Evolutionary conservation across 441 rosid species (phyloP).

Genomic region (Corymbia citriodora): DNA sequence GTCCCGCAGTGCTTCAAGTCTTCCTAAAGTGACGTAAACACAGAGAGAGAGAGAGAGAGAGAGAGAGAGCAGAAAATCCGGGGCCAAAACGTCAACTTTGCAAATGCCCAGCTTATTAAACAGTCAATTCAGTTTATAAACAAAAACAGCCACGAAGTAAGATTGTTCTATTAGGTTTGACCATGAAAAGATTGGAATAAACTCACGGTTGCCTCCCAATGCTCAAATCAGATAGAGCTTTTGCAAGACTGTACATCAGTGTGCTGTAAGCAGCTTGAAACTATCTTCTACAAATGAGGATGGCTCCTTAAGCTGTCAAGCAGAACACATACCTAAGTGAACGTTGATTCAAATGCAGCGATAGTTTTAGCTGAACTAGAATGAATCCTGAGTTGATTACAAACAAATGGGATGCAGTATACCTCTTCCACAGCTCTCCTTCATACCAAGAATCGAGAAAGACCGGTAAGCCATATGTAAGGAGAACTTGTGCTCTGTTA

Average conservation of each 20-base stretch:
- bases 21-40: conserved; percentile 69
- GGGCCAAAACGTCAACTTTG: not conserved
- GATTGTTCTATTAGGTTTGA: not conserved
- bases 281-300: conserved; percentile 49
- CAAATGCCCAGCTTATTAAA: too few species aligned
- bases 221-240: conserved; percentile 69
- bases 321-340: conserved; percentile 7
- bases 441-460: conserved; percentile 75
- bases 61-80: too few species aligned
- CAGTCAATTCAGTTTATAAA: too few species aligned
- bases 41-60: not conserved
- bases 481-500: conserved; percentile 49
- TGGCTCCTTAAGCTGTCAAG: conserved; percentile 74
- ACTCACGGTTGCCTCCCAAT: conserved; percentile 85
- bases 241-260: conserved; percentile 58
- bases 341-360: not conserved
- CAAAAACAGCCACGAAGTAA: not conserved
- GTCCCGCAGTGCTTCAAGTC: conserved; percentile 53
- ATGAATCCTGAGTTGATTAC: not conserved
- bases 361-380: not conserved
- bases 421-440: conserved; percentile 86
- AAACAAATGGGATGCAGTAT: not conserved
- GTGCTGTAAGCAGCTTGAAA: conserved; percentile 49
- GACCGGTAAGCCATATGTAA: conserved; percentile 49
- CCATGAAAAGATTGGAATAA: not conserved